A percentile compares a stretch with the other conserved stretches of the same genome.
Conservation (phyloP, 2,329 filamentous ascomycete species). For the Balansia obtecta region DNA sequence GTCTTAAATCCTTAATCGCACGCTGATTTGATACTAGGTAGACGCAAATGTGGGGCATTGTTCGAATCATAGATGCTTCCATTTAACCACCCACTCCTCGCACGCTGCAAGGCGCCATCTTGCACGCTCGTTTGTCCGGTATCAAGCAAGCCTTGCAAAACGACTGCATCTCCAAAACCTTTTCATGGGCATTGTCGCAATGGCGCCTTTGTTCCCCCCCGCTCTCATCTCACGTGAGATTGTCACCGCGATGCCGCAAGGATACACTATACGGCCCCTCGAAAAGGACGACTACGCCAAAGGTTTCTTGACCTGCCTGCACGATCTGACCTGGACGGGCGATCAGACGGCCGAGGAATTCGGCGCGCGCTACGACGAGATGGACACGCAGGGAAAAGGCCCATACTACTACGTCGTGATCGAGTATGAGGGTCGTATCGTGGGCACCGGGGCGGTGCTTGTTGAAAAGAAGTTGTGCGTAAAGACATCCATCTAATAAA, state of each 20-base stretch:
- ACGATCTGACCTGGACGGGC: conserved; percentile 66
- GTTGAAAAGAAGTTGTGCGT: conserved; percentile 65
- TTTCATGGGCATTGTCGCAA: not conserved
- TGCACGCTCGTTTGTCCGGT: no score
- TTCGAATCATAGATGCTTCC: no score
- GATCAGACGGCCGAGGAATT: conserved; percentile 55
- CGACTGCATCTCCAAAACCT: no score
- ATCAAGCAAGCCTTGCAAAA: no score
- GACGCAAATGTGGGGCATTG: no score
- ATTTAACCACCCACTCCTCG: no score
- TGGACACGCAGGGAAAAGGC: conserved; percentile 21
- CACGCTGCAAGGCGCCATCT: no score
- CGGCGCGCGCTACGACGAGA: conserved; percentile 54
- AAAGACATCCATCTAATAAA: no score
- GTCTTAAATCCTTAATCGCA: no score
- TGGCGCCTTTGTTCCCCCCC: conserved; percentile 45
- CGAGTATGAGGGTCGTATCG: conserved; percentile 48
- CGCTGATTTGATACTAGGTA: no score
- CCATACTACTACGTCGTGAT: conserved; percentile 63
- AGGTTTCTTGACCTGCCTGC: conserved; percentile 64
- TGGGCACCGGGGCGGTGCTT: conserved; percentile 64
- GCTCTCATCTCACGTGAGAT: conserved; percentile 54
- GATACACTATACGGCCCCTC: conserved; percentile 61
- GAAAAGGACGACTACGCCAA: conserved; percentile 53
- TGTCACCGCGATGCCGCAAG: conserved; percentile 46